Conservation (phyloP, 331 rosid species). For the Rhamnella rubrinervis region DNA sequence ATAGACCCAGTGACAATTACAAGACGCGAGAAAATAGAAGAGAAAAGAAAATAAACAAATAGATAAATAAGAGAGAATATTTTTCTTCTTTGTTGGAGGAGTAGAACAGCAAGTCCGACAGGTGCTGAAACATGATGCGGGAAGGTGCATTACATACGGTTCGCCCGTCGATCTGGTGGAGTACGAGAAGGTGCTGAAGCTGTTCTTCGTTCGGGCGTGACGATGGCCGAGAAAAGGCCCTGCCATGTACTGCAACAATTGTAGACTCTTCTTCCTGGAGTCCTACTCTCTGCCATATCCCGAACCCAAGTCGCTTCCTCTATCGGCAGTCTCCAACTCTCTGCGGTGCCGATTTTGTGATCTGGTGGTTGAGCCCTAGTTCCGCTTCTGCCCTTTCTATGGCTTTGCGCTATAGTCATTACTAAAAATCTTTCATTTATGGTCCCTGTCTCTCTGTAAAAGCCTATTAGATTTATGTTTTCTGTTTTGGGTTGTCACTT, state of each 20-base stretch:
- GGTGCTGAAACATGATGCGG: slow-evolving; percentile 63
- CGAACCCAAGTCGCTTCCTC: slow-evolving; percentile 20
- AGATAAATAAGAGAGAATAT: slow-evolving; percentile 32
- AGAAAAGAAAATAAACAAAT: neutral
- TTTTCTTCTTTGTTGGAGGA: slow-evolving; percentile 87
- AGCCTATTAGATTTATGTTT: neutral
- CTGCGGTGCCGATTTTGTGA: slow-evolving; percentile 67
- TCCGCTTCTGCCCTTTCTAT: slow-evolving; percentile 79
- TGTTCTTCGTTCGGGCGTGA: slow-evolving; percentile 85
- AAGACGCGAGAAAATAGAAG: neutral
- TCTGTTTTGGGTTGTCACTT: neutral
- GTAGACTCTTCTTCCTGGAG: slow-evolving; percentile 61
- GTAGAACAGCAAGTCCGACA: slow-evolving; percentile 67
- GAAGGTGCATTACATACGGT: slow-evolving; percentile 65
- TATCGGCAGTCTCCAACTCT: slow-evolving; percentile 8
- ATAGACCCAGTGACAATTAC: neutral
- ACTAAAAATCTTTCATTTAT: neutral
- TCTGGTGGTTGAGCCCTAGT: slow-evolving; percentile 52
- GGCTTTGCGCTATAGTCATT: slow-evolving; percentile 49
- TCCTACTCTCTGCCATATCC: slow-evolving; percentile 53
- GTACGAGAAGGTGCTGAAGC: slow-evolving; percentile 75
- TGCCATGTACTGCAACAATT: slow-evolving; percentile 52
- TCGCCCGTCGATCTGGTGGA: slow-evolving; percentile 67
- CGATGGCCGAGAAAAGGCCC: slow-evolving; percentile 82
- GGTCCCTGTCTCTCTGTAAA: neutral